phyloP scores from a whole-genome alignment of 2,329 filamentous ascomycete species.

The Pseudocercospora musae region DNA sequence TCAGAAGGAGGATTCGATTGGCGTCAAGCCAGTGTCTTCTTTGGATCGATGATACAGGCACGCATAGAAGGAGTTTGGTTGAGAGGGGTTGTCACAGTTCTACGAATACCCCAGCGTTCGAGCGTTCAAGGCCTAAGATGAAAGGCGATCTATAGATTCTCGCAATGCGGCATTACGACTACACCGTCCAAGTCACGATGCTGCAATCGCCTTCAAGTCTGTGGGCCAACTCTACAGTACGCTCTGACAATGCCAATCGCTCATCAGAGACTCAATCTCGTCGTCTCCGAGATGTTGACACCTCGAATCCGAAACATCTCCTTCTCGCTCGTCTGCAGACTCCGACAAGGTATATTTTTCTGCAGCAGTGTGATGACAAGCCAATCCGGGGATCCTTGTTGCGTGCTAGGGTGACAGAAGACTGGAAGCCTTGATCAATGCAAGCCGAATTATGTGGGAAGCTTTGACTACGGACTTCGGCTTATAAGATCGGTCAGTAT shows the following conservation, averaged over 20 bases:
- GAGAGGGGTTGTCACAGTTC: not conserved
- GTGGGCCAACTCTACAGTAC: too few species aligned
- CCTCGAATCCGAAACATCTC: not conserved
- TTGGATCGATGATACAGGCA: not conserved
- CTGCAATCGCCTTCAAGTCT: too few species aligned
- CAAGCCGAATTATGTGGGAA: not conserved
- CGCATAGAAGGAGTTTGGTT: not conserved
- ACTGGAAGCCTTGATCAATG: not conserved
- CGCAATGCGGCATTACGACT: not conserved
- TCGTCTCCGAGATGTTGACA: not conserved
- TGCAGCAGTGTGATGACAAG: not conserved
- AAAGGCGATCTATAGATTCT: not conserved
- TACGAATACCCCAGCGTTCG: not conserved
- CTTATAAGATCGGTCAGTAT: too few species aligned
- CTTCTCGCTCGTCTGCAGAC: not conserved
- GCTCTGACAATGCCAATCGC: too few species aligned
- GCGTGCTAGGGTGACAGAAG: not conserved
- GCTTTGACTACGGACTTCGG: too few species aligned
- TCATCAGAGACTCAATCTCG: not conserved
- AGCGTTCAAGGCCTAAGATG: not conserved
- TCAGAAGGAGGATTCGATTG: not conserved
- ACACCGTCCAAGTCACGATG: too few species aligned
- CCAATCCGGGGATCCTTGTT: not conserved
- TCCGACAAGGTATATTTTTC: not conserved
- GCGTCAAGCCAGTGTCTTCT: not conserved